A percentile compares a stretch with the other conserved stretches of the same genome.
phyloP scores from a whole-genome alignment of 305 asterid genomes.

The Caryopteris hybrid region DNA sequence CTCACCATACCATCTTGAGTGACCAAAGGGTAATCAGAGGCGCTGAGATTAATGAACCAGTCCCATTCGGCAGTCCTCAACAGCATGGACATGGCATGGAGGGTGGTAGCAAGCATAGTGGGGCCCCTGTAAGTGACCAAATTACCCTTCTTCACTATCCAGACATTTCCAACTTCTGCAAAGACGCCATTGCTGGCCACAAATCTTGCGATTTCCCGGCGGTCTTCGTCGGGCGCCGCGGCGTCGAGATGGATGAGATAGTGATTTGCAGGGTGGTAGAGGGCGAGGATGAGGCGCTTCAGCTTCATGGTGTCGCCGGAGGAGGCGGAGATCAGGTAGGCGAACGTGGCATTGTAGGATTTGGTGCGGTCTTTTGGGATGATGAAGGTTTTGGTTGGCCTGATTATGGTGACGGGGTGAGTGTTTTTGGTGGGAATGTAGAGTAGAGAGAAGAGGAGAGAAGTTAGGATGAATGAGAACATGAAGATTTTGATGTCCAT shows the following conservation, averaged over 20 bases:
- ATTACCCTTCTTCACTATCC: constrained; percentile 67
- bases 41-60: constrained; percentile 92
- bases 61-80: constrained; percentile 70
- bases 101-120: constrained; percentile 82
- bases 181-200: constrained; percentile 49
- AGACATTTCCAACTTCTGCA: constrained; percentile 56
- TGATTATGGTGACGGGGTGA: constrained; percentile 41
- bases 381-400: constrained; percentile 37
- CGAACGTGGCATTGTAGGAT: constrained; percentile 65
- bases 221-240: constrained; percentile 59
- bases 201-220: constrained; percentile 55
- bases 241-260: constrained; percentile 71
- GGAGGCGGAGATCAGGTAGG: constrained; percentile 85
- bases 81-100: constrained; percentile 71
- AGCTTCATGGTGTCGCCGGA: constrained; percentile 66
- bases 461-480: constrained; percentile 45
- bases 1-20: constrained; percentile 99
- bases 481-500: constrained; percentile 50
- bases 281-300: constrained; percentile 59
- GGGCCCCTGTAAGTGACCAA: constrained; percentile 88
- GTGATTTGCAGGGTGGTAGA: constrained; percentile 75
- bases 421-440: constrained; percentile 43
- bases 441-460: constrained; percentile 42
- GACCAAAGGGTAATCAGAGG: constrained; percentile 82
- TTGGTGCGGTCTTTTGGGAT: constrained; percentile 28